Percentiles rank a stretch among this genome's conserved stretches.
phyloP scores from a whole-genome alignment of 148 eudicot species.

The Fagopyrum tataricum region DNA sequence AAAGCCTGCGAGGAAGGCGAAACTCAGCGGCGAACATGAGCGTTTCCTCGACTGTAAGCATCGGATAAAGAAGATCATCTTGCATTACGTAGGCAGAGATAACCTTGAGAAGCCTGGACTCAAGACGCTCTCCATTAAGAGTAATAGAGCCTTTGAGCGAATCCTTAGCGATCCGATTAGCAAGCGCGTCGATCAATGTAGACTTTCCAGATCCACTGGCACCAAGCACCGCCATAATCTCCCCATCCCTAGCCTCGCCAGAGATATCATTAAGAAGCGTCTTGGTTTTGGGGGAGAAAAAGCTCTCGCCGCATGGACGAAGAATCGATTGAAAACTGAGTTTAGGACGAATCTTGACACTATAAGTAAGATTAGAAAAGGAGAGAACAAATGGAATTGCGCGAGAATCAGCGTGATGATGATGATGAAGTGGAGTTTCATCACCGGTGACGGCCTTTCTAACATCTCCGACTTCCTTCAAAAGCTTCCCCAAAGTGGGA shows the following conservation, averaged over 20 bases:
- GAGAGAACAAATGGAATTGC: constrained; percentile 44
- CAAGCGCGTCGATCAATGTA: constrained; percentile 78
- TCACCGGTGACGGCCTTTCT: constrained; percentile 55
- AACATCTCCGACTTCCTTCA: constrained; percentile 63
- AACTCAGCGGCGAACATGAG: constrained; percentile 88
- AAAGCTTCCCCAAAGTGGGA: constrained; percentile 61
- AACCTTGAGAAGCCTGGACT: constrained; percentile 60
- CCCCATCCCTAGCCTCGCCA: constrained; percentile 78
- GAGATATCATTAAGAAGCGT: constrained; percentile 61
- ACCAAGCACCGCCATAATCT: constrained; percentile 74
- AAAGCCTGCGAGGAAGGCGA: constrained; percentile 55
- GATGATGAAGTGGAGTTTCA: constrained; percentile 71
- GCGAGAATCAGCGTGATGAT: constrained; percentile 44
- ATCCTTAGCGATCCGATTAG: constrained; percentile 70
- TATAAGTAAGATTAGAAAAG: constrained; percentile 31
- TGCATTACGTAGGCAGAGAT: constrained; percentile 95
- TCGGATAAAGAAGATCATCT: constrained; percentile 74
- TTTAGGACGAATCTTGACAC: constrained; percentile 32
- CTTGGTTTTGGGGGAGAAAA: constrained; percentile 31
- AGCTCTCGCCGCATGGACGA: constrained; percentile 9
- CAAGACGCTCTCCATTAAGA: constrained; percentile 56
- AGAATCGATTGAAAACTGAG: constrained; percentile 12
- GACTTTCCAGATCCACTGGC: constrained; percentile 92
- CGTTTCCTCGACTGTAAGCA: constrained; percentile 86
- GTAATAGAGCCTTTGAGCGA: constrained; percentile 57